Evolutionary conservation across 768 basidiomycete genomes (phyloP).

Genomic region (Chalciporus chontae): DNA sequence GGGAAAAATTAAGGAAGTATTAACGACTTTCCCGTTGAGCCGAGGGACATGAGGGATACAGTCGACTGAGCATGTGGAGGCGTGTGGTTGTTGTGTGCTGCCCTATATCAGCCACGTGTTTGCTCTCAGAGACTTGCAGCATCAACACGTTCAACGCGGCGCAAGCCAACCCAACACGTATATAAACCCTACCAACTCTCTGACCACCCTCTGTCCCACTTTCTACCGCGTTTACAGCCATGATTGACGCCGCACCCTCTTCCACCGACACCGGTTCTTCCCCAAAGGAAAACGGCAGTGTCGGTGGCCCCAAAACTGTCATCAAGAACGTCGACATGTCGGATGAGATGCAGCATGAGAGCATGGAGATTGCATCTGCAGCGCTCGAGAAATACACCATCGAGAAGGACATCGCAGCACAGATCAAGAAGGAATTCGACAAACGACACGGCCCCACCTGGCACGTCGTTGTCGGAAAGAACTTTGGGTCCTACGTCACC

Average conservation of each 20-base stretch:
- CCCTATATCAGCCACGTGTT: constrained; percentile 16
- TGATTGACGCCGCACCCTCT: constrained; percentile 58
- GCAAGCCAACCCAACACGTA: constrained; percentile 19
- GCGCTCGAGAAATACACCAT: constrained; percentile 90
- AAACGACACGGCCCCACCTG: constrained; percentile 89
- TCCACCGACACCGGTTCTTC: constrained; percentile 51
- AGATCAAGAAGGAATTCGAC: constrained; percentile 99
- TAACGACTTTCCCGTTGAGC: no score
- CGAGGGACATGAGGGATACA: no score
- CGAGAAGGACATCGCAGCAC: constrained; percentile 97
- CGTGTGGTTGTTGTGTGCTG: no score
- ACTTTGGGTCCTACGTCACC: constrained; percentile 97
- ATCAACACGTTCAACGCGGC: constrained; percentile 14
- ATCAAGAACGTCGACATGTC: constrained; percentile 97
- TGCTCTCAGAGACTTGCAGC: neutral
- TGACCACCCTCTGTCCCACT: neutral
- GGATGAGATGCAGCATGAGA: constrained; percentile 95
- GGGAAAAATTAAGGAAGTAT: no score
- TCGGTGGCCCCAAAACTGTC: constrained; percentile 68
- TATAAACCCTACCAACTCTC: constrained; percentile 20
- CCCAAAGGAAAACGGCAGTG: constrained; percentile 36
- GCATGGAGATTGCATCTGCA: constrained; percentile 80
- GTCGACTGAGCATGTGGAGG: constrained; percentile 10
- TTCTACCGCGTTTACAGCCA: constrained; percentile 21
- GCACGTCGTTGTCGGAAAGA: constrained; percentile 99